Evolutionary conservation across 2,329 filamentous ascomycete species (phyloP), one percentile per base, ranked within the genome.

Genomic region (Rosellinia necatrix): DNA sequence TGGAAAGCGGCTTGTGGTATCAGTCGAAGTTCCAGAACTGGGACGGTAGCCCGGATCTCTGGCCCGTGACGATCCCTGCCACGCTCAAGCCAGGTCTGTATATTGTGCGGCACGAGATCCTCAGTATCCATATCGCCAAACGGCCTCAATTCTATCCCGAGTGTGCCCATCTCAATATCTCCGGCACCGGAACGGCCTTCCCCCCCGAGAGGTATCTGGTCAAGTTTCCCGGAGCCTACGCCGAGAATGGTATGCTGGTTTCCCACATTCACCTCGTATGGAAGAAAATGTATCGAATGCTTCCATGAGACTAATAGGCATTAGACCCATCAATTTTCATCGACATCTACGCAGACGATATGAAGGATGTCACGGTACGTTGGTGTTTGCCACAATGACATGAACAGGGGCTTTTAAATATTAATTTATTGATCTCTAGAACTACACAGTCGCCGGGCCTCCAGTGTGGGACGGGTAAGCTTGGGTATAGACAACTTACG

Each of bases 41-140:
- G 73, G 72, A 75, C 34, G 71, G 72, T 1, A 62, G 62, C 1
- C 73, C 72, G 0, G 71, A 69, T 30, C 57, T 73, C 37, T 82
- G 78, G 76, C 76, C 75, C 0, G 74, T 73, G 32, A 78, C 71
- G 0, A 76, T 83, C 10, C 80, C 80, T 0, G 63, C 68, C 3
- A 71, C 68, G 2, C 68, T 83, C 17, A 74, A 71, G 43, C 66
- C 76, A 0, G 80, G 80, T 4, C 69, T 78, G 34, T 82, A 82
- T 61, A 67, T 83, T 43, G 75, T 83, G 44, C 68, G 79, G 34
- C 80, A 83, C 64, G 80, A 83, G 70, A 75, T 82, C 51, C 61
- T 82, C 27, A 79, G 77, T 42, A 71, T 82, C 6, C 79, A 82
- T 56, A 74, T 81, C 49, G 74, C 72, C 19, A 74, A 79, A 47